Percentiles rank a stretch among this genome's conserved stretches.
These are phyloP conservation scores for Solanum aculeatissimum DNA, from an alignment of 305 asterid genomes.

Conservation along the genomic window DNA sequence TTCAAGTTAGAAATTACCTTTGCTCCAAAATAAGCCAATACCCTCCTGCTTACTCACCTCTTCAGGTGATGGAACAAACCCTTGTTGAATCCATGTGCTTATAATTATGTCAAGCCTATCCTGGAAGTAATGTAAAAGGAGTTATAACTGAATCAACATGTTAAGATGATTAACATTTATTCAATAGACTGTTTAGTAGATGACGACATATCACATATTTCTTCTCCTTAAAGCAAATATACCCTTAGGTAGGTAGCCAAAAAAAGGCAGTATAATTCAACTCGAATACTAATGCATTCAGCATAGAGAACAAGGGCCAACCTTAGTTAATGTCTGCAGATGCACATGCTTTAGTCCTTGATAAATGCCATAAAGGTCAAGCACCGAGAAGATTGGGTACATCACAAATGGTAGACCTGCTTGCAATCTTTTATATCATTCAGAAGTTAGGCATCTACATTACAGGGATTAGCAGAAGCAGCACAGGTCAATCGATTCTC, in stretches of 20 bases:
- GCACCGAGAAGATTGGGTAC: slow-evolving; percentile 74
- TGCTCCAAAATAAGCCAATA: slow-evolving; percentile 38
- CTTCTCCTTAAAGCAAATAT: not conserved
- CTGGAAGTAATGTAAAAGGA: slow-evolving; percentile 22
- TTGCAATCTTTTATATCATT: slow-evolving; percentile 42
- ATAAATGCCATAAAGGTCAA: slow-evolving; percentile 85
- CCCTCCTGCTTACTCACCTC: slow-evolving; percentile 84
- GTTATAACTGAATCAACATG: not conserved
- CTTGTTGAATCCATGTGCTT: slow-evolving; percentile 46
- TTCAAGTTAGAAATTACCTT: slow-evolving; percentile 27
- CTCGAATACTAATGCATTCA: not conserved
- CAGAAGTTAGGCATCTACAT: slow-evolving; percentile 16
- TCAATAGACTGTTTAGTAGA: not conserved
- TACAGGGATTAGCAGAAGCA: not conserved
- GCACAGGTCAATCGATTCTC: not conserved
- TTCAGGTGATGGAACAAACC: slow-evolving; percentile 76
- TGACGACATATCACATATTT: not conserved
- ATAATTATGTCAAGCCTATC: slow-evolving; percentile 82
- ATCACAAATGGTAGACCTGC: slow-evolving; percentile 66
- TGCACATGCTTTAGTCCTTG: slow-evolving; percentile 87
- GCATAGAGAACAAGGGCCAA: slow-evolving; percentile 14
- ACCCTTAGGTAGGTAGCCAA: not conserved
- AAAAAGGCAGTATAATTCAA: not conserved
- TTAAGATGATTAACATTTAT: not conserved
- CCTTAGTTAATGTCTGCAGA: slow-evolving; percentile 92